A percentile compares a stretch with the other conserved stretches of the same genome.
phyloP scores from a whole-genome alignment of 495 filamentous ascomycete species.

The Aspergillus ellipticus region DNA sequence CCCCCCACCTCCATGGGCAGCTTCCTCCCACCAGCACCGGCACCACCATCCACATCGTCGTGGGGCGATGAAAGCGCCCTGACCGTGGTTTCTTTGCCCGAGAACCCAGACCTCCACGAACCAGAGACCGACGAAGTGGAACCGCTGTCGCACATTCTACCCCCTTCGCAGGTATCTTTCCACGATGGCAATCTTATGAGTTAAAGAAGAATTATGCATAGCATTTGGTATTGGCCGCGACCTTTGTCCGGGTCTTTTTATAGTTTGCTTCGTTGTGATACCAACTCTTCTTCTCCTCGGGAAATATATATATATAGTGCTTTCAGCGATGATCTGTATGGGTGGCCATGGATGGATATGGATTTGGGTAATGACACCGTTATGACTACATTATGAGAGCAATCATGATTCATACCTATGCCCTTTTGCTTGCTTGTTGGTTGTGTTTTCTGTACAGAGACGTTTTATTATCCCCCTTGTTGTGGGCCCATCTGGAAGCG shows the following conservation, averaged over 20 bases:
- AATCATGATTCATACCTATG: too few species aligned
- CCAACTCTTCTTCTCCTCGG: background rate
- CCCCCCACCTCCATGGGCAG: conserved; percentile 31
- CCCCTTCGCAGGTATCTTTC: background rate
- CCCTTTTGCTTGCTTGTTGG: too few species aligned
- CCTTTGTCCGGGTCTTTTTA: background rate
- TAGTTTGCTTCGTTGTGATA: background rate
- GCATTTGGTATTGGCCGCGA: background rate
- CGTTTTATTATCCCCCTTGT: too few species aligned
- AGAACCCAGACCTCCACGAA: background rate
- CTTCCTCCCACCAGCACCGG: conserved; percentile 23
- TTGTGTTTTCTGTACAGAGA: too few species aligned
- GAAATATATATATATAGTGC: background rate
- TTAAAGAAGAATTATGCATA: background rate
- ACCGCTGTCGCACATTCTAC: conserved; percentile 1
- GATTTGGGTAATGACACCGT: too few species aligned
- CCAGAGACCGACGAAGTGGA: conserved; percentile 7
- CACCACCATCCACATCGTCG: conserved; percentile 1
- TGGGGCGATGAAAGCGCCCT: conserved; percentile 4
- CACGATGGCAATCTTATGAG: background rate
- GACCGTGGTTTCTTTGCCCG: background rate
- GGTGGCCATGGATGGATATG: background rate
- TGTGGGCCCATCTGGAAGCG: too few species aligned
- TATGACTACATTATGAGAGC: too few species aligned
- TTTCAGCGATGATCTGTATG: background rate